Conservation (phyloP, 1,284 basidiomycete genomes). For the Sporisorium exsertum region DNA sequence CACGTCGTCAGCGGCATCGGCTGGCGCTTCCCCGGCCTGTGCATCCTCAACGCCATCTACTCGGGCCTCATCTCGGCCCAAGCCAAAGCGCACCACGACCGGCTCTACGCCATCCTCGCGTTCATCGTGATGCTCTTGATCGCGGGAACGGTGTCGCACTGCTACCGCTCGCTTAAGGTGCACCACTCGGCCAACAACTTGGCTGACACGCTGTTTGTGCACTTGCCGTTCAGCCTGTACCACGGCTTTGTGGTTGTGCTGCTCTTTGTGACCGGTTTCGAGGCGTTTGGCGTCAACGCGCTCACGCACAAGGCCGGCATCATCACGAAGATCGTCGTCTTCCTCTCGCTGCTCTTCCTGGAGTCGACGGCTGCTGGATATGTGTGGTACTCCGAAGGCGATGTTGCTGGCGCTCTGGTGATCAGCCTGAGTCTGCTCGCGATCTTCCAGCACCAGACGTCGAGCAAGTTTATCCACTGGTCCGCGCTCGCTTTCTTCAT, state of each 20-base stretch:
- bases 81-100: slow-evolving; percentile 43
- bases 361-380: slow-evolving; percentile 91
- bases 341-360: slow-evolving; percentile 91
- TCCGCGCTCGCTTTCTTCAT: slow-evolving; percentile 85
- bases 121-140: slow-evolving; percentile 88
- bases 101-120: slow-evolving; percentile 82
- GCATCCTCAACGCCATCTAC: slow-evolving; percentile 85
- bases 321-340: slow-evolving; percentile 93
- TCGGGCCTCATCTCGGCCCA: slow-evolving; percentile 74
- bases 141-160: slow-evolving; percentile 83
- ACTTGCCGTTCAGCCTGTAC: slow-evolving; percentile 73
- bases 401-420: slow-evolving; percentile 86
- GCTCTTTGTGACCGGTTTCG: slow-evolving; percentile 86
- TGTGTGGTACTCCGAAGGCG: slow-evolving; percentile 84
- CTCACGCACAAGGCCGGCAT: slow-evolving; percentile 77
- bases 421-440: slow-evolving; percentile 81
- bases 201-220: slow-evolving; percentile 72
- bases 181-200: slow-evolving; percentile 77
- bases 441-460: slow-evolving; percentile 71
- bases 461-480: slow-evolving; percentile 83
- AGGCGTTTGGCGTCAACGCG: slow-evolving; percentile 88
- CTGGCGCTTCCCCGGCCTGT: slow-evolving; percentile 89
- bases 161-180: slow-evolving; percentile 92
- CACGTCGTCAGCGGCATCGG: slow-evolving; percentile 85
- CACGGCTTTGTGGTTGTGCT: slow-evolving; percentile 95